phyloP scores from a whole-genome alignment of 305 asterid species.

The Ajuga reptans region DNA sequence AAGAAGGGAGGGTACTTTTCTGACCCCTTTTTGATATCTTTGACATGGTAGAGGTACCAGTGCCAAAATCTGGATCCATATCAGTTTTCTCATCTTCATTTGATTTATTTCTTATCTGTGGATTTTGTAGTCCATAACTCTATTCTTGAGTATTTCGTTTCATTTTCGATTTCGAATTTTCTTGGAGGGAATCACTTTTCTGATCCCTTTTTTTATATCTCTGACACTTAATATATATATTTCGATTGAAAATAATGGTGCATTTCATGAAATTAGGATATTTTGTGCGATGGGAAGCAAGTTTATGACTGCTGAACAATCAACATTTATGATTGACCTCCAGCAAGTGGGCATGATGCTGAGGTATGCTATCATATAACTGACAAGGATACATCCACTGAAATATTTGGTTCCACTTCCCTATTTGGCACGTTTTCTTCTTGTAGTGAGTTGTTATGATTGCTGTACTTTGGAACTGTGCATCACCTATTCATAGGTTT shows the following conservation, averaged over 20 bases:
- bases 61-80: no score
- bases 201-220: no score
- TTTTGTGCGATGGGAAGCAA: slow-evolving; percentile 89
- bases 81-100: no score
- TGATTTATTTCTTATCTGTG: no score
- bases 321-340: slow-evolving; percentile 96
- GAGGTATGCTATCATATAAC: slow-evolving; percentile 43
- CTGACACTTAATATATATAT: background rate
- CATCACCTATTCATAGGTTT: background rate
- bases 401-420: slow-evolving; percentile 12
- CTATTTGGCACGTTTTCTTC: slow-evolving; percentile 1
- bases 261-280: slow-evolving; percentile 45
- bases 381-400: slow-evolving; percentile 8
- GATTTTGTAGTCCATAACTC: no score
- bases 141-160: no score
- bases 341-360: slow-evolving; percentile 94
- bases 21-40: no score
- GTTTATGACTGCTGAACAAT: slow-evolving; percentile 92
- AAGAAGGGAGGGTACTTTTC: no score
- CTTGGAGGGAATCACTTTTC: no score
- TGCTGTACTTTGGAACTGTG: slow-evolving; percentile 6
- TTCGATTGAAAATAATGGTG: slow-evolving; percentile 9
- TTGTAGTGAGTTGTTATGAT: background rate
- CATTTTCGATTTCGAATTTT: no score
- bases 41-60: no score